These are phyloP conservation scores for Incumbomyces delicatus DNA, from an alignment of 2,329 filamentous ascomycete genomes.

Conservation along the genomic window DNA sequence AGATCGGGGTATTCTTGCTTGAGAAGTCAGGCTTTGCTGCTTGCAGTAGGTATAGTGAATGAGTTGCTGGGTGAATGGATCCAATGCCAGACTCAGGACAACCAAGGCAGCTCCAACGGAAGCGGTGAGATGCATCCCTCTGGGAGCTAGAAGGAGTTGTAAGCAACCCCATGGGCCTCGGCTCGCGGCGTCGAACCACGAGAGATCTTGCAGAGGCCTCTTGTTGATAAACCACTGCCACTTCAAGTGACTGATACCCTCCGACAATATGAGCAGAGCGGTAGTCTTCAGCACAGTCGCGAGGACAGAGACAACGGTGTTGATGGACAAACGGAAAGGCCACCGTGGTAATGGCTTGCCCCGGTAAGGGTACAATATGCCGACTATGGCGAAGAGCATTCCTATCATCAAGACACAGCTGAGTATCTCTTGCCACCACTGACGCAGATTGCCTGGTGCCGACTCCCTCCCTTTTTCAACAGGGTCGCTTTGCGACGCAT, in stretches of 20 bases:
- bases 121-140: constrained; percentile 10
- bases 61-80: constrained; percentile 8
- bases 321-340: constrained; percentile 10
- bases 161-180: constrained; percentile 23
- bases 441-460: too few species aligned
- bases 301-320: constrained; percentile 24
- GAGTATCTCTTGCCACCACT: constrained; percentile 10
- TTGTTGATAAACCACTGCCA: constrained; percentile 19
- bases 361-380: constrained; percentile 3
- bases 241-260: constrained; percentile 26
- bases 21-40: neutral
- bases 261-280: constrained; percentile 19
- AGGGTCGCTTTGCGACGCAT: too few species aligned
- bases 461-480: too few species aligned
- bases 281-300: constrained; percentile 22
- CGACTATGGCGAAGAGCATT: constrained; percentile 7
- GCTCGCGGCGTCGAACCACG: constrained; percentile 23
- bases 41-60: neutral
- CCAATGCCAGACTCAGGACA: constrained; percentile 20
- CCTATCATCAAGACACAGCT: constrained; percentile 2
- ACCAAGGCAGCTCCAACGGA: constrained; percentile 21
- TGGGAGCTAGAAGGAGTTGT: constrained; percentile 17
- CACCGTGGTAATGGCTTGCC: constrained; percentile 5
- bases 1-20: neutral
- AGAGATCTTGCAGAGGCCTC: constrained; percentile 18